Conservation (phyloP, 2,329 filamentous ascomycete genomes). For the Graphilbum sp. region DNA sequence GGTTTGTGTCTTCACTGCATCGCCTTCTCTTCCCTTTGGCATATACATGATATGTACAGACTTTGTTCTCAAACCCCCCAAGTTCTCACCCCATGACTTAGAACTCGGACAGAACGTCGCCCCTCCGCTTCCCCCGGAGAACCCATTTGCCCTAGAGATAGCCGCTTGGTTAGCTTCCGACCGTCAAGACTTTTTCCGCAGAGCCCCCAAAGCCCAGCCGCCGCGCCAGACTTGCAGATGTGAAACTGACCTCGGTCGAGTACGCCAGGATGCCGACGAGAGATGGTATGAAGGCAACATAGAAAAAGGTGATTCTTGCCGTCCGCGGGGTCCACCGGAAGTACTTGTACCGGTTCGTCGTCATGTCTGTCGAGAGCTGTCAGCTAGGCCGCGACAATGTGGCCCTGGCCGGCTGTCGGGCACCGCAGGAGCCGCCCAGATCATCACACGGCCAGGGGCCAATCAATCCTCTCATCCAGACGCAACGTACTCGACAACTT, state of each 20-base stretch:
- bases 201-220: too few relatives aligned
- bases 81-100: slow-evolving; percentile 21
- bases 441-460: too few relatives aligned
- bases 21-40: background rate
- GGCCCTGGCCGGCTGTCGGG: too few relatives aligned
- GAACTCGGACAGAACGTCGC: slow-evolving; percentile 69
- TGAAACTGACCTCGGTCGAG: slow-evolving; percentile 68
- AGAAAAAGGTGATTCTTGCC: slow-evolving; percentile 63
- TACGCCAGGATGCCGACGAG: slow-evolving; percentile 58
- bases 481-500: slow-evolving; percentile 25
- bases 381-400: background rate
- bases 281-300: slow-evolving; percentile 55
- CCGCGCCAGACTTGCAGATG: too few relatives aligned
- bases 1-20: too few relatives aligned
- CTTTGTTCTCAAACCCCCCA: background rate
- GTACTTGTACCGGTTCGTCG: slow-evolving; percentile 74
- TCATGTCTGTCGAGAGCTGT: slow-evolving; percentile 47
- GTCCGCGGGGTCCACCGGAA: slow-evolving; percentile 87
- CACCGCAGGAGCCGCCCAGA: too few relatives aligned
- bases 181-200: too few relatives aligned
- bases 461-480: too few relatives aligned
- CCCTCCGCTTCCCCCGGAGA: slow-evolving; percentile 72
- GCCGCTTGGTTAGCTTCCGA: too few relatives aligned
- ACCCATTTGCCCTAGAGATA: slow-evolving; percentile 67
- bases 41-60: slow-evolving; percentile 26